Evolutionary conservation across 805 yeast species (phyloP), one percentile per base, ranked within the genome.

Genomic region (Saccharomycopsis sp.): DNA sequence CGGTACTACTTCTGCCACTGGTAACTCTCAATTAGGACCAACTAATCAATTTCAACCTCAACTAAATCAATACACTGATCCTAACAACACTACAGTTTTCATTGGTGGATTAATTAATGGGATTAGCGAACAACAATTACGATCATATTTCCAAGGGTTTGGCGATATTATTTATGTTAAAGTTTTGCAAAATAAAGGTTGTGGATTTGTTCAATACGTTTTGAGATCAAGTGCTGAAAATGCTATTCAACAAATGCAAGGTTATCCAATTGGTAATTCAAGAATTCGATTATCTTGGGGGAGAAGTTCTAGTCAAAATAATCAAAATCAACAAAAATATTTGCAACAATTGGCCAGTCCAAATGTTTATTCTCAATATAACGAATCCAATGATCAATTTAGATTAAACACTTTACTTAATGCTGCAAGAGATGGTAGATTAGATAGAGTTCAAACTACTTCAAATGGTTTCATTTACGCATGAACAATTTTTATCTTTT

Each of bases 251-350:
- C 83, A 81, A 51, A 83, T 88, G 94, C 95, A 88, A 63, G 95
- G 95, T 7, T 85, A 79, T 59, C 86, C 87, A 29, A 81, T 88
- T 54, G 90, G 89, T 41, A 88, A 85, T 47, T 81, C 85, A 46
- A 72, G 90, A 50, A 79, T 88, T 40, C 71, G 95, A 54, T 71
- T 88, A 47, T 81, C 90, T 42, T 88, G 96, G 96, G 96, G 96
- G 24, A 73, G 87, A 53, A 75, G 84, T 34, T 56, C 57, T 1
- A 52, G 51, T 34, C 60, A 57, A 35, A 50, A 50, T 32, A 48
- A 38, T 21, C 53, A 50, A 37, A 50, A 50, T 28, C 51, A 47
- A 37, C 53, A 50, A 45, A 50, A 50, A 21, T 50, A 50, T 27
- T 42, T 41, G 27, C 51, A 43, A 34, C 51, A 50, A 28, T 28